A percentile compares a stretch with the other conserved stretches of the same genome.
Evolutionary conservation across 2,329 filamentous ascomycete species (phyloP).

Genomic region (Geoglossum cookeanum): DNA sequence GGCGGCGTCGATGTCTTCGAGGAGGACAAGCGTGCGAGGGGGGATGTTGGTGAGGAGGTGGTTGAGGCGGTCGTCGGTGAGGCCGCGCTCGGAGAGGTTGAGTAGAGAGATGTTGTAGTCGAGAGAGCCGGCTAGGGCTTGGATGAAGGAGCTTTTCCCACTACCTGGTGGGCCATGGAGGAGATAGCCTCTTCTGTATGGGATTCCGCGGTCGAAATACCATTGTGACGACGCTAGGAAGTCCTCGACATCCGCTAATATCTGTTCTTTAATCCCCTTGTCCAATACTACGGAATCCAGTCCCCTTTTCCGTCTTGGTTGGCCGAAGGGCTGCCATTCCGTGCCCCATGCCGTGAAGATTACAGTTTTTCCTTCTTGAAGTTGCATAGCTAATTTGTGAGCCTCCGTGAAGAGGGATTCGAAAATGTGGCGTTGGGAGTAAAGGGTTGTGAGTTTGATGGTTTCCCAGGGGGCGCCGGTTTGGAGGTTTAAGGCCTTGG

Average conservation of each 20-base stretch:
- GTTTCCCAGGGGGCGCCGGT: slow-evolving; percentile 89
- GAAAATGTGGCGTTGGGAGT: slow-evolving; percentile 74
- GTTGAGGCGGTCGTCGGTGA: slow-evolving; percentile 78
- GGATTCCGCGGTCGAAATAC: slow-evolving; percentile 90
- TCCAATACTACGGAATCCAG: slow-evolving; percentile 77
- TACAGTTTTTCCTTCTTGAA: slow-evolving; percentile 78
- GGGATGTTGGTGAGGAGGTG: slow-evolving; percentile 74
- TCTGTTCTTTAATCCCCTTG: slow-evolving; percentile 59
- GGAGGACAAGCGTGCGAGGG: slow-evolving; percentile 57
- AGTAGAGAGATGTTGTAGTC: slow-evolving; percentile 87
- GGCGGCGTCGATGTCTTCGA: slow-evolving; percentile 85
- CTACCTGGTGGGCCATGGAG: slow-evolving; percentile 79
- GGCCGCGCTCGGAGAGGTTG: slow-evolving; percentile 72
- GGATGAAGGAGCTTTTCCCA: slow-evolving; percentile 91
- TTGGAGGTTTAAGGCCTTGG: slow-evolving; percentile 55
- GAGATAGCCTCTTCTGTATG: slow-evolving; percentile 76
- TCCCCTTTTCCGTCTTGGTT: slow-evolving; percentile 70
- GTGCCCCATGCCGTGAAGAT: slow-evolving; percentile 75
- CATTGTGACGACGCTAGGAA: slow-evolving; percentile 64
- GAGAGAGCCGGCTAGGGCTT: slow-evolving; percentile 78
- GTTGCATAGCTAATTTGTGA: slow-evolving; percentile 56
- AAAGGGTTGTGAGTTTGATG: slow-evolving; percentile 77
- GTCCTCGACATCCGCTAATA: slow-evolving; percentile 64
- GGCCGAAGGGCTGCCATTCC: slow-evolving; percentile 70
- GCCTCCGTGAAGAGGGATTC: slow-evolving; percentile 80